A percentile compares a stretch with the other conserved stretches of the same genome.
Evolutionary conservation across 441 rosid species (phyloP).

Genomic region (Melastoma candidum): DNA sequence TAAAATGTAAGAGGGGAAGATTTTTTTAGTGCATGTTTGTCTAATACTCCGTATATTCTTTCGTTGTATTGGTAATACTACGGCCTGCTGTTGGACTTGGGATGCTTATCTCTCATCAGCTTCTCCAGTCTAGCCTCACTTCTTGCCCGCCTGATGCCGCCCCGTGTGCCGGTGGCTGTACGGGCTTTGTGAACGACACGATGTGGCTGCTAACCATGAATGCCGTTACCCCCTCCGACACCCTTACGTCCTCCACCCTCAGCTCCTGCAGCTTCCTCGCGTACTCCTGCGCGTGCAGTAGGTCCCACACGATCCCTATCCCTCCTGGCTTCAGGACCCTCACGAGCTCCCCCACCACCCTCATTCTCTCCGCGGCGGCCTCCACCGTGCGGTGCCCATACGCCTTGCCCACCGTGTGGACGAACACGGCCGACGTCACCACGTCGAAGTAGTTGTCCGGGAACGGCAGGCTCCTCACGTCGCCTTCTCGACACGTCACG

Average conservation of each 20-base stretch:
- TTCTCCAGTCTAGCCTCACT: constrained; percentile 88
- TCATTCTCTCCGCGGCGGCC: constrained; percentile 83
- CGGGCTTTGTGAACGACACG: constrained; percentile 72
- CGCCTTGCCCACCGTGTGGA: constrained; percentile 88
- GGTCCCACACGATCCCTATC: constrained; percentile 79
- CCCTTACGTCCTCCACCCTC: constrained; percentile 77
- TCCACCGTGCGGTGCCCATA: constrained; percentile 84
- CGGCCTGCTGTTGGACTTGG: too few species aligned
- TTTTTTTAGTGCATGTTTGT: too few species aligned
- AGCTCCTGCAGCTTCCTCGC: constrained; percentile 68
- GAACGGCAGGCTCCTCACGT: constrained; percentile 82
- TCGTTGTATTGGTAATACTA: too few species aligned
- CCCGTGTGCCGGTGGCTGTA: constrained; percentile 27
- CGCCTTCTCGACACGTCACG: constrained; percentile 86
- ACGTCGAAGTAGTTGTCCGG: constrained; percentile 85
- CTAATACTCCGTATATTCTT: too few species aligned
- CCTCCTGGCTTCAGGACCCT: constrained; percentile 82
- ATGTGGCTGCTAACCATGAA: constrained; percentile 92
- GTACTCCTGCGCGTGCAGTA: constrained; percentile 78
- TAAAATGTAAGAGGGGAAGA: too few species aligned
- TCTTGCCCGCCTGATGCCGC: constrained; percentile 34
- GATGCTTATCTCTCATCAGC: constrained; percentile 19
- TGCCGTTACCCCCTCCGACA: constrained; percentile 78
- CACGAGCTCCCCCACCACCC: constrained; percentile 75
- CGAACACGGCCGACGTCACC: constrained; percentile 81